Percentiles rank a stretch among this genome's conserved stretches.
These are phyloP conservation scores for Stygiomarasmius scandens DNA, from an alignment of 1,284 basidiomycete genomes.

Conservation along the genomic window DNA sequence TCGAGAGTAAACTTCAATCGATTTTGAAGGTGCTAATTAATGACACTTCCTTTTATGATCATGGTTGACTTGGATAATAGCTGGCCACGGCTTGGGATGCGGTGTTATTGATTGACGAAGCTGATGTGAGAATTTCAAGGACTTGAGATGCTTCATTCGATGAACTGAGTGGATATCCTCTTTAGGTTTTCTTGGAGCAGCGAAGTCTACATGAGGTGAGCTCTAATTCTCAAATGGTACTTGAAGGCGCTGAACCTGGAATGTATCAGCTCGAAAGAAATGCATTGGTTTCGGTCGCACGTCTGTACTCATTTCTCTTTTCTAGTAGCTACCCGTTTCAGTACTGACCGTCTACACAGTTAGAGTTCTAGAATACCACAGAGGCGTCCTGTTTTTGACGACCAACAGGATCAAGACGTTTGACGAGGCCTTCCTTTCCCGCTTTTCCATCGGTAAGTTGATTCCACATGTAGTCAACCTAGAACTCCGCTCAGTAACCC, in stretches of 20 bases:
- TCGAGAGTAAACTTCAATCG: constrained; percentile 27
- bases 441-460: constrained; percentile 27
- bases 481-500: neutral
- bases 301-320: too few species aligned
- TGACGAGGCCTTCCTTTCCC: constrained; percentile 37
- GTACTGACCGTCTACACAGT: too few species aligned
- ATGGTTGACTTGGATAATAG: too few species aligned
- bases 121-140: too few species aligned
- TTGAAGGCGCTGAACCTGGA: too few species aligned
- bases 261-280: constrained; percentile 21
- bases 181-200: too few species aligned
- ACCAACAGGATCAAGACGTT: constrained; percentile 35
- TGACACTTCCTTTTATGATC: too few species aligned
- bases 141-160: constrained; percentile 37
- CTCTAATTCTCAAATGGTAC: too few species aligned
- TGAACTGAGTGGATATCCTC: too few species aligned
- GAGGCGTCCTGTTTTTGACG: constrained; percentile 38
- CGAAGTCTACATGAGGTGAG: constrained; percentile 18
- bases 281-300: too few species aligned
- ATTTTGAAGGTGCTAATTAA: too few species aligned
- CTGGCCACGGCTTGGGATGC: constrained; percentile 36
- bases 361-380: constrained; percentile 14
- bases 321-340: too few species aligned
- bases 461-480: neutral
- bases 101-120: constrained; percentile 36